Evolutionary conservation across 1,139 yeast genomes (phyloP).

Genomic region (Yamadazyma blattariae): DNA sequence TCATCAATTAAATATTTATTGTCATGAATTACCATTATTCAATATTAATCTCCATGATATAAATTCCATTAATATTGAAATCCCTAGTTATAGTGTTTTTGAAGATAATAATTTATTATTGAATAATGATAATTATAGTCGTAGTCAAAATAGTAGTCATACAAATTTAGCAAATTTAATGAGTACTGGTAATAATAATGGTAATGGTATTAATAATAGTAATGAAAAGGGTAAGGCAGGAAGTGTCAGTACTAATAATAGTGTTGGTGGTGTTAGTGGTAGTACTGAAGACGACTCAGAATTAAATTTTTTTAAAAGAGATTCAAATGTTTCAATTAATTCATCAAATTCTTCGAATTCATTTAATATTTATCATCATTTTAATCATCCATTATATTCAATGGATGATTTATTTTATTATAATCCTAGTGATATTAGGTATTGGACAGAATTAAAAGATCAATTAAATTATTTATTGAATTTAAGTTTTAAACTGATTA

Average conservation of each 20-base stretch:
- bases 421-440: slow-evolving; percentile 54
- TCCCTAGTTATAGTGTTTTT: slow-evolving; percentile 27
- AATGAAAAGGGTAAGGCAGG: too few relatives aligned
- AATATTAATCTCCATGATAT: slow-evolving; percentile 19
- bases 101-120: slow-evolving; percentile 21
- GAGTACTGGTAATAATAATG: not conserved
- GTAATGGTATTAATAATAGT: slow-evolving; percentile 3
- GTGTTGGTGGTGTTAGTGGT: too few relatives aligned
- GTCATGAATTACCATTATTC: slow-evolving; percentile 52
- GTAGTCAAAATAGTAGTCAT: not conserved
- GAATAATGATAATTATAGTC: slow-evolving; percentile 3
- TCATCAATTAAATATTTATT: slow-evolving; percentile 55
- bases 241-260: too few relatives aligned
- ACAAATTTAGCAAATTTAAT: not conserved
- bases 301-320: slow-evolving; percentile 33
- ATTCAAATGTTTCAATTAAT: slow-evolving; percentile 36
- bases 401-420: slow-evolving; percentile 49
- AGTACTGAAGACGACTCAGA: slow-evolving; percentile 20
- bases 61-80: slow-evolving; percentile 21
- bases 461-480: slow-evolving; percentile 46
- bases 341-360: slow-evolving; percentile 24
- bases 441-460: slow-evolving; percentile 54
- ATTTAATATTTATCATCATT: slow-evolving; percentile 36
- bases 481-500: slow-evolving; percentile 46
- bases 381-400: slow-evolving; percentile 40